Conservation (phyloP, 73 alveolate genomes). For the Breviolum minutum region DNA sequence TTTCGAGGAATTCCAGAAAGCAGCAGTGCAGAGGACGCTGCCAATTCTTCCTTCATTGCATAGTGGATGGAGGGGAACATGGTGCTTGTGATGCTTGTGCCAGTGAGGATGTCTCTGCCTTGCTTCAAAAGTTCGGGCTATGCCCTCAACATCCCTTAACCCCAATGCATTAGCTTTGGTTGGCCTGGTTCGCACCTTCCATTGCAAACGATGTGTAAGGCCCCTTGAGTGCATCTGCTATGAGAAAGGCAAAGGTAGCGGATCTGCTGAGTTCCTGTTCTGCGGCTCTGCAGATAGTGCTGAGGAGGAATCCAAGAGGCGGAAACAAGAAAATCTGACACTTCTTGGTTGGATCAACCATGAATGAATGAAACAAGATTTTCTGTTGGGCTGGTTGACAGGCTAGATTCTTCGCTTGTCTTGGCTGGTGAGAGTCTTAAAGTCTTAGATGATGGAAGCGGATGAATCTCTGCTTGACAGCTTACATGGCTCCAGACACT, state of each 20-base stretch:
- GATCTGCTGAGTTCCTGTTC: slow-evolving; percentile 75
- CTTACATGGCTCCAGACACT: too few relatives aligned
- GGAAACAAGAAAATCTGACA: background rate
- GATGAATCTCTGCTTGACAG: background rate
- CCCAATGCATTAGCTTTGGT: too few relatives aligned
- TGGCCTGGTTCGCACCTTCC: too few relatives aligned
- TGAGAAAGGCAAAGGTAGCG: slow-evolving; percentile 75
- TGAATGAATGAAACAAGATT: background rate
- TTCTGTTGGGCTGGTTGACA: background rate
- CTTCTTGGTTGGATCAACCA: background rate
- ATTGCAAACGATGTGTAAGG: background rate
- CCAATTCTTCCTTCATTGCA: too few relatives aligned
- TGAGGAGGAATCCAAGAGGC: slow-evolving; percentile 84
- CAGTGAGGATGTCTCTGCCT: slow-evolving; percentile 43
- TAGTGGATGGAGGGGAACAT: too few relatives aligned
- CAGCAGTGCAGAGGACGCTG: slow-evolving; percentile 56
- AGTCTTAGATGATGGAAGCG: too few relatives aligned
- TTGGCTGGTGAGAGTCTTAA: slow-evolving; percentile 17
- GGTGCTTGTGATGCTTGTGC: too few relatives aligned
- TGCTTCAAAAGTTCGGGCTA: slow-evolving; percentile 74
- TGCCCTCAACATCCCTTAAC: background rate
- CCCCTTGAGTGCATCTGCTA: slow-evolving; percentile 88
- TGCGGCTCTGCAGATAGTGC: slow-evolving; percentile 88
- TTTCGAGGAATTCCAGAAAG: slow-evolving; percentile 73
- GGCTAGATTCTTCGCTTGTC: slow-evolving; percentile 38